Base-by-base conservation (phyloP, 1,139 yeast species). In the Pneumocystis carinii region DNA sequence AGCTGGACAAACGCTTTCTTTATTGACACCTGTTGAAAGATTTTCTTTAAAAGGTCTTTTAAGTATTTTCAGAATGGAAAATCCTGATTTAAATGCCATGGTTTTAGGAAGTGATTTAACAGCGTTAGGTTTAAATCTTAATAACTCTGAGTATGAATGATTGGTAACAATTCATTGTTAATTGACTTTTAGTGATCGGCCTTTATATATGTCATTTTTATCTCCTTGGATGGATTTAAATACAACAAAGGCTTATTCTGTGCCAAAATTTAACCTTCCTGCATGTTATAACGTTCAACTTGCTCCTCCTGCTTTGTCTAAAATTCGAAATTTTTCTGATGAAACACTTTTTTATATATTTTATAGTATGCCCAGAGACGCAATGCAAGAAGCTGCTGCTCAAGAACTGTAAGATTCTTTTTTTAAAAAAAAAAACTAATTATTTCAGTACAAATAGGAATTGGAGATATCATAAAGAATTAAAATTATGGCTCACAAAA, bases 401-500 rank as follows among this genome's bases (percentile, higher is more conserved):
- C 80, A 92, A 65, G 98, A 92, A 73, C 80, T 94, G 70, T 63
- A 84, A 83, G 35, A 12, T 27, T 35, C 70, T 53, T 61, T 59
- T 60, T 24, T 19, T 24, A n/a, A 12, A 32, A 12, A 32, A n/a
- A 61, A 55, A 7, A 10, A 5, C 48, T 41, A 4, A 24, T 17
- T 17, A 19, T 38, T 35, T 2, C 39, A 64, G 66, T 38, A 78
- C 80, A 57, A 85, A 85, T 66, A 81, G 98, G 69, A 92, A 90
- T 75, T 94, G 99, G 99, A 81, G 98, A 68, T 94, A 88, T 71
- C 98, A 94, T 75, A 92, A 90, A 75, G 96, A 89, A 67, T 81
- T 92, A 65, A 95, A 90, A 75, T 90, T 94, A 61, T 94, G 98
- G 98, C 77, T 94, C 66, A 92, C 98, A 17, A 94, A 92, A 74